Evolutionary conservation across 2,329 filamentous ascomycete species (phyloP), one percentile per base, ranked within the genome.

Genomic region (Colletotrichum musicola): DNA sequence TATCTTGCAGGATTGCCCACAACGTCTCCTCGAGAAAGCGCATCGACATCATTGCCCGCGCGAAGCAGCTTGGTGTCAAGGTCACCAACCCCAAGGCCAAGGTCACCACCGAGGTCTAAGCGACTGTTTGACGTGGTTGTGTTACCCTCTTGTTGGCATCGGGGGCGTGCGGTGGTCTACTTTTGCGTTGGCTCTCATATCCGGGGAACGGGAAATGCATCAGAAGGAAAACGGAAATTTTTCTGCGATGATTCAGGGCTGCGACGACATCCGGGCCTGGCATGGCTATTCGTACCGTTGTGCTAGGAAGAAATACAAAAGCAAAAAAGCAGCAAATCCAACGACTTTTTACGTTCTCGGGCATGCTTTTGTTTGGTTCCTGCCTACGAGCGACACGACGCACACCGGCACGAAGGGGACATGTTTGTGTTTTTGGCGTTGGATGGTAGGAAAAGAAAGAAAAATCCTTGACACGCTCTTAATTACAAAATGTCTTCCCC

Each of bases 41-140:
- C 85, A 92, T 99, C 85, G 95, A 98, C 81, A 99, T 99, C 86
- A 91, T 99, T 80, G 89, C 93, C 81, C 93, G 95, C 84, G 96
- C 96, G 75, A 98, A 98, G 93, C 92, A 97, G 86, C 88, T 99
- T 81, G 94, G 95, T 82, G 96, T 99, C 84, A 99, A 99, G 93
- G 95, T 99, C 84, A 99, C 96, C 83, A 99, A 99, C 90, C 85
- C 93, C 86, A 97, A 98, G 93, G 96, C 95, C 82, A 97, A 95
- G 90, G 92, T 99, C 84, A 97, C 95, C 79, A 97, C 94, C 78
- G 96, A 99, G 91, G 88, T 91, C 80, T 92, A 90, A 89, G 81
- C 44, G 46, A 38, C n/a, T 53, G 6, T 46, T 30, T 44, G 16
- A 18, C 38, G 40, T 60, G 46, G 44, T 50, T 38, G 44, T 49